Percentiles rank a stretch among this genome's conserved stretches.
These are phyloP conservation scores for Elongisporangium senticosum DNA, from an alignment of 352 stramenopile species.

Conservation along the genomic window DNA sequence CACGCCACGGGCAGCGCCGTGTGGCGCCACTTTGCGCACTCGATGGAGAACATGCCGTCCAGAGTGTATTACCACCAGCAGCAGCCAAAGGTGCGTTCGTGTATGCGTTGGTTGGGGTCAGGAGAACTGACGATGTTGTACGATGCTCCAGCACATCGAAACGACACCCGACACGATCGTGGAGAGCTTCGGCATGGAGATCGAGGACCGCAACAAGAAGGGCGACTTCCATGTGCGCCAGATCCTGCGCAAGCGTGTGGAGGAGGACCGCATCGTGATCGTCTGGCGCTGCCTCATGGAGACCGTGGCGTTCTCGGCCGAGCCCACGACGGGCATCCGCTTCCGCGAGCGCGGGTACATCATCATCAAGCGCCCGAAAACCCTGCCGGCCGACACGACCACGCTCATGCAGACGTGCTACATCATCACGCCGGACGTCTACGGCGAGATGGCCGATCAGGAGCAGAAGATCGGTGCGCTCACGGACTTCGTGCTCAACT, in stretches of 20 bases:
- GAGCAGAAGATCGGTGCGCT: conserved; percentile 57
- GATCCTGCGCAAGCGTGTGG: conserved; percentile 44
- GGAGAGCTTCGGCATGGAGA: conserved; percentile 48
- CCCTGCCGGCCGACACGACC: conserved; percentile 14
- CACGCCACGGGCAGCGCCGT: conserved; percentile 31
- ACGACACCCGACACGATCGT: conserved; percentile 42
- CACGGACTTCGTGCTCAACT: conserved; percentile 66
- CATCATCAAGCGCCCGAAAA: conserved; percentile 42
- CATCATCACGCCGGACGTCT: conserved; percentile 52
- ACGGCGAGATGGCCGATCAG: conserved; percentile 54
- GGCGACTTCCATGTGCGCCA: conserved; percentile 48
- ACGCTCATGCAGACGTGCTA: conserved; percentile 73
- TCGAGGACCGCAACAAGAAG: conserved; percentile 39
- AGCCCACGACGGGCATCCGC: conserved; percentile 43
- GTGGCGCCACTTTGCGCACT: conserved; percentile 51
- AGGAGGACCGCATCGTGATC: conserved; percentile 48
- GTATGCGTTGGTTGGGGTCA: neutral
- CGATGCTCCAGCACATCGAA: too few relatives aligned
- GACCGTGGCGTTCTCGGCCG: conserved; percentile 40
- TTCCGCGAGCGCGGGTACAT: conserved; percentile 59
- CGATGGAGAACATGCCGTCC: conserved; percentile 52
- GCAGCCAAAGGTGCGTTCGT: conserved; percentile 28
- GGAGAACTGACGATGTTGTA: too few relatives aligned
- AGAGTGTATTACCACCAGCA: conserved; percentile 44
- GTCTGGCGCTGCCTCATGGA: conserved; percentile 52